Evolutionary conservation across 2,329 filamentous ascomycete genomes (phyloP).

Genomic region (Epichloe uncinata): DNA sequence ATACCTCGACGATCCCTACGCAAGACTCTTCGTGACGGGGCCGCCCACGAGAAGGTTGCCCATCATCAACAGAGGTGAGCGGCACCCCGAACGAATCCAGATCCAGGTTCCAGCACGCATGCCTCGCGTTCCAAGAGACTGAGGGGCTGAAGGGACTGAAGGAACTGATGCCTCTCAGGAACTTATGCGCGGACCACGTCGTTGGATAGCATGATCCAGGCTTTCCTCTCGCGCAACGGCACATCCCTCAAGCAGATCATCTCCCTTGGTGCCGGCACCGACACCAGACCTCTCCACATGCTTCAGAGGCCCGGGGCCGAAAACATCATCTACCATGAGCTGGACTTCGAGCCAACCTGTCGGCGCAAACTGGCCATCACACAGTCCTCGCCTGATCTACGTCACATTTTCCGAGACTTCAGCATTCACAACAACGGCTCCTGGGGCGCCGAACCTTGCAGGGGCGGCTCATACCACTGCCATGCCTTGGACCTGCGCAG

Average conservation of each 20-base stretch:
- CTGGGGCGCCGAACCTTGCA: conserved; percentile 29
- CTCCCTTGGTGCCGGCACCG: conserved; percentile 85
- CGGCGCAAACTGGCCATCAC: conserved; percentile 46
- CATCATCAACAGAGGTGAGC: conserved; percentile 81
- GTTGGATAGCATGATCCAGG: conserved; percentile 62
- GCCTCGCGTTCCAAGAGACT: neutral
- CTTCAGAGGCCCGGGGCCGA: conserved; percentile 30
- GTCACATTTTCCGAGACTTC: conserved; percentile 24
- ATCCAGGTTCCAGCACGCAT: neutral
- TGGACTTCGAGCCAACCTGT: conserved; percentile 76
- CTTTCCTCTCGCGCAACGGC: conserved; percentile 45
- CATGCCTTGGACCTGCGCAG: conserved; percentile 60
- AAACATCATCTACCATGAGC: conserved; percentile 68
- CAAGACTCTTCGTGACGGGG: conserved; percentile 51
- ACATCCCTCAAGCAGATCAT: conserved; percentile 56
- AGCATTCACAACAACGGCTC: conserved; percentile 17
- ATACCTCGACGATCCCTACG: conserved; percentile 75
- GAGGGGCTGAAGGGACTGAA: neutral
- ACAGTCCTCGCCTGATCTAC: conserved; percentile 31
- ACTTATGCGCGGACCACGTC: conserved; percentile 85
- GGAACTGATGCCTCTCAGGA: conserved; percentile 34
- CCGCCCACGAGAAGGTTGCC: conserved; percentile 55
- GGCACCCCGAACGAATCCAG: neutral
- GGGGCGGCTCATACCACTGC: conserved; percentile 34
- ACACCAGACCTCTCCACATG: conserved; percentile 76